Conservation (phyloP, 1,284 basidiomycete genomes). For the Leccinum subfulvum region DNA sequence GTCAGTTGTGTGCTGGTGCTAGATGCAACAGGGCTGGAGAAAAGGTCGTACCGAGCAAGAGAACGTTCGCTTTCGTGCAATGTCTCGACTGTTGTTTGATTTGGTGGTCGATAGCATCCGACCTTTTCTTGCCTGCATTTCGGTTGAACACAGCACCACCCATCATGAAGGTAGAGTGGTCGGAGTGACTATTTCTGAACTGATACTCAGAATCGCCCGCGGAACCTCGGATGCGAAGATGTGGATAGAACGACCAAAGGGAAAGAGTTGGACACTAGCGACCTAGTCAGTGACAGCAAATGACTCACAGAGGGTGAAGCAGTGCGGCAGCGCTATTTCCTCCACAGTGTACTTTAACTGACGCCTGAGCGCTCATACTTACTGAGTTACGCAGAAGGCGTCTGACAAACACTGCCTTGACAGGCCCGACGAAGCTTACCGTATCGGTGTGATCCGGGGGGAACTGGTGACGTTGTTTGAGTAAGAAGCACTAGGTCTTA, state of each 20-base stretch:
- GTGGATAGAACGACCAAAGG: neutral
- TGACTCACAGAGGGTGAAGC: neutral
- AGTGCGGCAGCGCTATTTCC: neutral
- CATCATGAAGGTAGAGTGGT: neutral
- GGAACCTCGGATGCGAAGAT: neutral
- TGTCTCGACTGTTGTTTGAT: conserved; percentile 8
- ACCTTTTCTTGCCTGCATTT: conserved; percentile 1
- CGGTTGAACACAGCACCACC: neutral
- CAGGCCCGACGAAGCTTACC: neutral
- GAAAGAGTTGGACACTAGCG: neutral
- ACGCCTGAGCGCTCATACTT: neutral
- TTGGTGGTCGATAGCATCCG: conserved; percentile 7
- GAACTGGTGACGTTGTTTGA: neutral
- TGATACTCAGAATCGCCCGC: neutral
- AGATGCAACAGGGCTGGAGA: neutral
- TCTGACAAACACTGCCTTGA: neutral
- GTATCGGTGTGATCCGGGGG: neutral
- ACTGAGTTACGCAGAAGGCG: neutral
- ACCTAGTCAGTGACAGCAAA: neutral
- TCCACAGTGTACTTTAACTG: neutral
- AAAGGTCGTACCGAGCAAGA: conserved; percentile 5
- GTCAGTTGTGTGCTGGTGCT: neutral
- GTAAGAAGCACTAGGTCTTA: neutral
- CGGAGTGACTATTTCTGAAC: neutral
- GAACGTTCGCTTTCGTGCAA: neutral